Percentiles rank a stretch among this genome's conserved stretches.
phyloP scores from a whole-genome alignment of 306 rosid species.

The Benincasa hispida region DNA sequence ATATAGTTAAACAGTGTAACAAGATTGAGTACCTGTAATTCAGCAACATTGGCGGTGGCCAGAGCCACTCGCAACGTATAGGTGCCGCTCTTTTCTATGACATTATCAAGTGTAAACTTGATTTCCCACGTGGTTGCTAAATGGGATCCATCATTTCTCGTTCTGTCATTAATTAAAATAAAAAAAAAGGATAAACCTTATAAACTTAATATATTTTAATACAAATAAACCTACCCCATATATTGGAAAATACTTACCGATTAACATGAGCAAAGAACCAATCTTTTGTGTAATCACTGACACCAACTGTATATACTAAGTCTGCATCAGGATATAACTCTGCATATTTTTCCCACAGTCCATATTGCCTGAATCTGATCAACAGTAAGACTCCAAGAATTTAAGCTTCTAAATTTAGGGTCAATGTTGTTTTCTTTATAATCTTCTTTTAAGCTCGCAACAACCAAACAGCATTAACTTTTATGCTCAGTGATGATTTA shows the following conservation, averaged over 20 bases:
- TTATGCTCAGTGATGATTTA: too few species aligned
- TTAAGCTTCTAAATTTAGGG: background rate
- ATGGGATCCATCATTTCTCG: slow-evolving; percentile 15
- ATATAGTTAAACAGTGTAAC: background rate
- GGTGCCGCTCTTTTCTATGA: background rate
- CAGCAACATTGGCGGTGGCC: slow-evolving; percentile 24
- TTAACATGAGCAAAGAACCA: slow-evolving; percentile 35
- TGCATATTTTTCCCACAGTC: slow-evolving; percentile 37
- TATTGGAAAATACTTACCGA: slow-evolving; percentile 12
- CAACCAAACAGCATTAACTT: too few species aligned
- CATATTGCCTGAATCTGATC: slow-evolving; percentile 35
- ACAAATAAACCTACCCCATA: background rate
- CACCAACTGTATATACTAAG: slow-evolving; percentile 20
- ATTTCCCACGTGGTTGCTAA: slow-evolving; percentile 38
- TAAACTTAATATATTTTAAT: background rate
- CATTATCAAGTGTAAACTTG: slow-evolving; percentile 15
- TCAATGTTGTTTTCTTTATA: background rate
- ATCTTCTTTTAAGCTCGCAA: too few species aligned
- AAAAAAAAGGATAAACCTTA: background rate
- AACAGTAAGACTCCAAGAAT: background rate
- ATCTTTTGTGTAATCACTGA: slow-evolving; percentile 21
- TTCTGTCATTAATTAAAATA: slow-evolving; percentile 9
- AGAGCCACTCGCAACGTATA: slow-evolving; percentile 32
- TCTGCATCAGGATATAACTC: slow-evolving; percentile 27
- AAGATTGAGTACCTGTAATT: slow-evolving; percentile 20